phyloP scores from a whole-genome alignment of 2,329 filamentous ascomycete species.

The Alternaria viburni region DNA sequence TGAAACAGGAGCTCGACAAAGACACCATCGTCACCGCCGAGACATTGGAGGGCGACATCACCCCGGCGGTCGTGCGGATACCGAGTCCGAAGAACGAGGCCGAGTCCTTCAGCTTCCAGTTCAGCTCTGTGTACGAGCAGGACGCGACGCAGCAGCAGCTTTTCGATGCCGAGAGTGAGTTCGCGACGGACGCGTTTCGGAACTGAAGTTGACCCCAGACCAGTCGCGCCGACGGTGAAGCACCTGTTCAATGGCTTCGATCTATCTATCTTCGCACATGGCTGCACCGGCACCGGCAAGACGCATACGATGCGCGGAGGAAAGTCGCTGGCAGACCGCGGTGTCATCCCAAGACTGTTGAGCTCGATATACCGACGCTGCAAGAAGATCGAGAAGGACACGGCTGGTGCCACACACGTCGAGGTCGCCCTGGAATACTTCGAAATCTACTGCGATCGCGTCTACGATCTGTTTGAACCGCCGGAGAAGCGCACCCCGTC shows the following conservation, averaged over 20 bases:
- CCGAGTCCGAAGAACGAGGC: slow-evolving; percentile 91
- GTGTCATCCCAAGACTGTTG: slow-evolving; percentile 84
- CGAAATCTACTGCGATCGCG: slow-evolving; percentile 96
- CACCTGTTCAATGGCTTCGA: slow-evolving; percentile 83
- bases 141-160: slow-evolving; percentile 81
- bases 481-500: slow-evolving; percentile 84
- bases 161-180: slow-evolving; percentile 83
- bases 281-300: slow-evolving; percentile 91
- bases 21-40: slow-evolving; percentile 80
- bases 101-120: slow-evolving; percentile 92
- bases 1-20: slow-evolving; percentile 83
- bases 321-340: slow-evolving; percentile 81
- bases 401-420: slow-evolving; percentile 71
- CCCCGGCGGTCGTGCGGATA: slow-evolving; percentile 76
- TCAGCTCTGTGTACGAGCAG: slow-evolving; percentile 90
- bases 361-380: slow-evolving; percentile 84
- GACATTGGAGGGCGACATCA: slow-evolving; percentile 48
- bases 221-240: slow-evolving; percentile 88
- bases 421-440: slow-evolving; percentile 86
- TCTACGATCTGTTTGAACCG: slow-evolving; percentile 87
- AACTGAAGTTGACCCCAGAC: slow-evolving; percentile 23
- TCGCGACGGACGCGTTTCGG: slow-evolving; percentile 1
- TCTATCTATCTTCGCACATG: slow-evolving; percentile 85
- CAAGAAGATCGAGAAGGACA: slow-evolving; percentile 84
- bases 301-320: slow-evolving; percentile 96